Evolutionary conservation across 1,139 yeast species (phyloP).

Genomic region (Candida sp.): DNA sequence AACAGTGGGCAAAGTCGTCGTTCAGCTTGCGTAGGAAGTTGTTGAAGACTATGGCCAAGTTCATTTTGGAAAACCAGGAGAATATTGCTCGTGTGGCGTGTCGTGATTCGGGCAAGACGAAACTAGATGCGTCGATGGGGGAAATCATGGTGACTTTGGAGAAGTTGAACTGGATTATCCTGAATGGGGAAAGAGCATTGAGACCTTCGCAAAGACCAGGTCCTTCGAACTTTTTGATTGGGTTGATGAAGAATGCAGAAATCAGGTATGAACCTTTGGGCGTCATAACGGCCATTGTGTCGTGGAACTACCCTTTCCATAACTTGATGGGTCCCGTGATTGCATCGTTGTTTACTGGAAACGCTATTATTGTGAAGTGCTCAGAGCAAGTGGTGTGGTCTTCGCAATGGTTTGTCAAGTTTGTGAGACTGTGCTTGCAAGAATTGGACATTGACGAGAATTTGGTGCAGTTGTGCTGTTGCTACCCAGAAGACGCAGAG

Average conservation of each 20-base stretch:
- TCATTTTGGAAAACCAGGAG: slow-evolving; percentile 80
- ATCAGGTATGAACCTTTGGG: slow-evolving; percentile 92
- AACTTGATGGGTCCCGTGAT: slow-evolving; percentile 91
- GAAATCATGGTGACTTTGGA: slow-evolving; percentile 94
- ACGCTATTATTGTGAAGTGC: slow-evolving; percentile 89
- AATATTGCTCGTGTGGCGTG: slow-evolving; percentile 91
- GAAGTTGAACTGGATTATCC: slow-evolving; percentile 86
- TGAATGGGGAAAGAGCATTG: slow-evolving; percentile 78
- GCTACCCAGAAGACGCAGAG: slow-evolving; percentile 87
- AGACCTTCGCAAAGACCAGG: slow-evolving; percentile 83
- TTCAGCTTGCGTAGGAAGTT: slow-evolving; percentile 72
- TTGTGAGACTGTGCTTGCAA: slow-evolving; percentile 73
- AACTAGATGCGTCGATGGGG: slow-evolving; percentile 96
- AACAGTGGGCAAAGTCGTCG: slow-evolving; percentile 56
- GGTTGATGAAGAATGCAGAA: slow-evolving; percentile 86
- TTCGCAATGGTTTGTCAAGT: slow-evolving; percentile 70
- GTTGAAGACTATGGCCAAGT: slow-evolving; percentile 71
- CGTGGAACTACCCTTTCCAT: slow-evolving; percentile 98
- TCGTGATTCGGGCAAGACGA: slow-evolving; percentile 95
- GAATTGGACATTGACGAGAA: slow-evolving; percentile 80
- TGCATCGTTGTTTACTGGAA: slow-evolving; percentile 89
- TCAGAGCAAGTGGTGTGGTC: slow-evolving; percentile 98
- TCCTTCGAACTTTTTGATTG: slow-evolving; percentile 73
- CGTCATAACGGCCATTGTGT: slow-evolving; percentile 88
- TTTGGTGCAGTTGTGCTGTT: slow-evolving; percentile 79